Base-by-base conservation (phyloP, 2,329 filamentous ascomycete genomes). In the Aspergillus amoenus region DNA sequence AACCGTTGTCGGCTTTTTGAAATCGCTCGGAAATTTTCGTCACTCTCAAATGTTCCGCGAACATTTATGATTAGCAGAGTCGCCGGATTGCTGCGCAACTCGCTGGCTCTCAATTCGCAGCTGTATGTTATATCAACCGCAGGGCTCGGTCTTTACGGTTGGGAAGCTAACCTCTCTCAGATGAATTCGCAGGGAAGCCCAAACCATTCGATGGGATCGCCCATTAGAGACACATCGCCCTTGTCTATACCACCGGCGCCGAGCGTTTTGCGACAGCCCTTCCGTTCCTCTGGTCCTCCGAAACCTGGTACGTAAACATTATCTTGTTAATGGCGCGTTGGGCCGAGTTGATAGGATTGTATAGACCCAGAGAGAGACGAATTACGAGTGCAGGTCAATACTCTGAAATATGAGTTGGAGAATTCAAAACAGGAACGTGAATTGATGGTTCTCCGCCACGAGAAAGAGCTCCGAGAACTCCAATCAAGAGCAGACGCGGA, bases 401-500 rank as follows among this genome's bases (percentile, higher is more conserved):
- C 91, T 0, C 79, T 97, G 50, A 88, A 88, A 60, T 99, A 97
- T 76, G 91, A 93, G 57, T 82, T 96, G 63, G 90, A 92, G 67
- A 93, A 90, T 17, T 79, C 90, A 52, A 93, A 93, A 67, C 91
- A 96, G 65, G 93, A 97, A 69, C 88, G 90, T 65, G 91, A 96
- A 57, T 84, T 97, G 66, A 80, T 87, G 47, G 82, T 86, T 9
- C 81, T 96, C 15, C 87, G 91, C 60, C 89, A 94, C 65, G 88
- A 91, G 63, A 89, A 90, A 66, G 93, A 96, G 67, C 74, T 96
- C 21, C 86, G 93, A 60, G 91, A 96, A 55, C 82, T 88, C 2
- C 87, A 90, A 63, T 82, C 87, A 47, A 89, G 88, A 61, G 89
- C 90, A n/a, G 92, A 97, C 67, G 88, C 90, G 8, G 93, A 96